phyloP scores from a whole-genome alignment of 192 early-diverging fungal genomes.

The Diversispora epigaea region DNA sequence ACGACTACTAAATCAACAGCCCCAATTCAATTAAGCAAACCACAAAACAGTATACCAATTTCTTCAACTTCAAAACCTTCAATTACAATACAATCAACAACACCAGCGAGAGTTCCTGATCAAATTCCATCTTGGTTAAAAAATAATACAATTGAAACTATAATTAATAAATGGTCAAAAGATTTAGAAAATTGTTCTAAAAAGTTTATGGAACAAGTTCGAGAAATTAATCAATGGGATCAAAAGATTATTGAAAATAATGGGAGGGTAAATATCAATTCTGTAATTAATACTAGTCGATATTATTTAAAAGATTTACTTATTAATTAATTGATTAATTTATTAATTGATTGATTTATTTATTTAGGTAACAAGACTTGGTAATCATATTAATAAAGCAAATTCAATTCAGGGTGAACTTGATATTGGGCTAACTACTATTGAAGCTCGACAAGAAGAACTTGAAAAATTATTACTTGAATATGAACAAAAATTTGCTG shows the following conservation, averaged over 20 bases:
- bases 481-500: slow-evolving; percentile 73
- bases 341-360: no score
- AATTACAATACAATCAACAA: slow-evolving; percentile 37
- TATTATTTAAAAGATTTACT: no score
- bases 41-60: not conserved
- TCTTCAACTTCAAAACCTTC: slow-evolving; percentile 19
- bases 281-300: not conserved
- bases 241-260: slow-evolving; percentile 81
- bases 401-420: slow-evolving; percentile 78
- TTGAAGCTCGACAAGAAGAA: slow-evolving; percentile 83
- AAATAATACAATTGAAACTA: slow-evolving; percentile 88
- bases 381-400: slow-evolving; percentile 68
- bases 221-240: slow-evolving; percentile 85
- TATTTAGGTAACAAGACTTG: slow-evolving; percentile 67
- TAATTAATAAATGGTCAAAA: slow-evolving; percentile 85
- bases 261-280: slow-evolving; percentile 54
- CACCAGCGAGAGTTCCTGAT: slow-evolving; percentile 37
- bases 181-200: slow-evolving; percentile 77
- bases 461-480: slow-evolving; percentile 72
- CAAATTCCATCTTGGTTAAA: slow-evolving; percentile 63
- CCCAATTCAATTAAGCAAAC: not conserved
- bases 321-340: no score
- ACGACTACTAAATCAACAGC: not conserved
- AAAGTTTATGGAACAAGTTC: slow-evolving; percentile 85
- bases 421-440: slow-evolving; percentile 81